These are phyloP conservation scores for Cymodocea nodosa DNA, from an alignment of 116 monocot species.

Conservation along the genomic window DNA sequence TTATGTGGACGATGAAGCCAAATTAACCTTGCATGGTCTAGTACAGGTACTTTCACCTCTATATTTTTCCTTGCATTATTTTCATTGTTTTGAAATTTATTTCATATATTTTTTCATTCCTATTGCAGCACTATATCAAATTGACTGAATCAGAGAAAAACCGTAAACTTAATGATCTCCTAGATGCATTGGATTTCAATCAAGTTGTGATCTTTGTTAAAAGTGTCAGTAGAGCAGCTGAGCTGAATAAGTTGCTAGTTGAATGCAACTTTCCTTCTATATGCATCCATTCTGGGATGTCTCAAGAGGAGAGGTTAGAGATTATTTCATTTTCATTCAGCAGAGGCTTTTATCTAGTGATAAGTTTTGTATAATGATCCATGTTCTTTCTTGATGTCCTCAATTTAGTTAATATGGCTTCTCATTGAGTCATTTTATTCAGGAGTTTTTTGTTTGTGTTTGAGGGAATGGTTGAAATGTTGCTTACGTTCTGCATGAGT, in stretches of 20 bases:
- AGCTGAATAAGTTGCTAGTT: slow-evolving; percentile 85
- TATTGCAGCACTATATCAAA: slow-evolving; percentile 94
- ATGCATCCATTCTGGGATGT: slow-evolving; percentile 98
- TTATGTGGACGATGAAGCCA: slow-evolving; percentile 99
- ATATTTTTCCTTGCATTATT: not conserved
- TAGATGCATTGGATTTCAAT: slow-evolving; percentile 99
- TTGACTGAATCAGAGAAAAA: slow-evolving; percentile 90
- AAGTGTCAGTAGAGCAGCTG: slow-evolving; percentile 90
- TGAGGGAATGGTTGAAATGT: no score
- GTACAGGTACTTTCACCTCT: slow-evolving; percentile 56
- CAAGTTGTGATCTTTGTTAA: slow-evolving; percentile 99
- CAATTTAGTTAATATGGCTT: no score
- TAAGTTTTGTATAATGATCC: no score
- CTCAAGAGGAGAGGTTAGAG: slow-evolving; percentile 86
- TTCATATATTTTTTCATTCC: not conserved
- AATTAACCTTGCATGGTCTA: slow-evolving; percentile 89
- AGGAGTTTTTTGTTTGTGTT: no score
- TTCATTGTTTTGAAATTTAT: not conserved
- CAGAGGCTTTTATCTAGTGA: no score
- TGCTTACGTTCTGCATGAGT: no score
- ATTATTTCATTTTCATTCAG: not conserved
- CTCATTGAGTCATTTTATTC: no score
- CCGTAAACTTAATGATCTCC: slow-evolving; percentile 93
- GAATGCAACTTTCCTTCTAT: slow-evolving; percentile 99
- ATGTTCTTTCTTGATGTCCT: no score